Evolutionary conservation across 2,329 filamentous ascomycete genomes (phyloP).

Genomic region (Penicillium polonicum): DNA sequence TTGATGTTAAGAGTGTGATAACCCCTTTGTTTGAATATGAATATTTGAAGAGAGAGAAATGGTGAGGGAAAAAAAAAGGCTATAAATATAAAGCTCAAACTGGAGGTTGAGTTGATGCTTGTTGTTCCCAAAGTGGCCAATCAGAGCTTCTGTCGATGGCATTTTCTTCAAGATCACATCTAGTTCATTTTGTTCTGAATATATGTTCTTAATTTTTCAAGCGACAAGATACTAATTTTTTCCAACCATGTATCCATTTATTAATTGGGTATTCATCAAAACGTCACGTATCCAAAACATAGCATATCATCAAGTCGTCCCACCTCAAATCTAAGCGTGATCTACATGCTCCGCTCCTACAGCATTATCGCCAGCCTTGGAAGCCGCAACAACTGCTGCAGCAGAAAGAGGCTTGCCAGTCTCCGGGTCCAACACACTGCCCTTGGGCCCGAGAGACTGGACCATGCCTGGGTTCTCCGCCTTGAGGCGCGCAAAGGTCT

Average conservation of each 20-base stretch:
- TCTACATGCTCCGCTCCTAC: slow-evolving; percentile 21
- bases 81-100: slow-evolving; percentile 49
- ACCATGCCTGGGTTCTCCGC: slow-evolving; percentile 57
- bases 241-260: background rate
- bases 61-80: background rate
- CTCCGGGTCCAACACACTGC: slow-evolving; percentile 35
- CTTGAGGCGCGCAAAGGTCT: slow-evolving; percentile 61
- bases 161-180: background rate
- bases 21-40: background rate
- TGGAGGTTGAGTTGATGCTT: slow-evolving; percentile 44
- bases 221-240: too few species aligned
- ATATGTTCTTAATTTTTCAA: background rate
- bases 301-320: background rate
- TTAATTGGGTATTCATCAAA: background rate
- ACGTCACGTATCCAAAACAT: background rate
- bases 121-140: slow-evolving; percentile 29
- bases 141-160: slow-evolving; percentile 7
- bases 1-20: background rate
- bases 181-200: background rate
- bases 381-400: slow-evolving; percentile 1
- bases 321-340: slow-evolving; percentile 5
- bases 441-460: slow-evolving; percentile 38
- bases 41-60: background rate
- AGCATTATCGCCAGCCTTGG: slow-evolving; percentile 7
- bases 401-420: slow-evolving; percentile 23